Evolutionary conservation across 176 grass and related monocot species (phyloP), one percentile per base, ranked within the genome.

Genomic region (Carex myosuroides): DNA sequence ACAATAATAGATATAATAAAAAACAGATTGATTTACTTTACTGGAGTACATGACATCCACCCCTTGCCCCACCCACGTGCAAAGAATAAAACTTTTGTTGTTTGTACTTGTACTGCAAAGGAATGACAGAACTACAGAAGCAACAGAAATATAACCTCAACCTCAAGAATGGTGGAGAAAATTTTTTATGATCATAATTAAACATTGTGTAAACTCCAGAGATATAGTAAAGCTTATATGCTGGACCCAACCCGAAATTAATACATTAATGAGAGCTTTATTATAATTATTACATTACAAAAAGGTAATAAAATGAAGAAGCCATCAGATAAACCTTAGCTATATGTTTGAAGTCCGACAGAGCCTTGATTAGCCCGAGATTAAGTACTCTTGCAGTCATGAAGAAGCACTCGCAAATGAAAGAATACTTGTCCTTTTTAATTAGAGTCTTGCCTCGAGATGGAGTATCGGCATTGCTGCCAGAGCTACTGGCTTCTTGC

Each of bases 331-430:
- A 91, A 64, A 98, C 95, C 95, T 99, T 91, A 83, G 83, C 81
- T 79, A 95, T 83, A 74, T 99, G 93, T 82, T 95, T 94, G 71
- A 91, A 95, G 59, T 99, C 96, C 41, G 96, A 89, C 77, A 99
- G 57, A 81, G 90, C 90, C 94, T 99, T 99, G 86, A 94, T 87
- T 75, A 99, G 74, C n/a, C 96, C 96, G 44, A 99, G 85, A 79
- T 95, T 99, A 81, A 99, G 91, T 57, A 94, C 96, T 59, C 95
- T 88, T 80, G 95, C 83, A 12, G 93, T 95, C 95, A 98, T 98
- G 88, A 98, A 98, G 86, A 95, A 98, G 85, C 91, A 98, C 80
- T 98, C 93, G 0, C 95, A 98, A 86, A 95, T 90, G 90, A 98
- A 98, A 39, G 92, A 95, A 79, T 89, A 98, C 60, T 95, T 98